Conservation (phyloP, 768 basidiomycete species). For the Mycena floridula region DNA sequence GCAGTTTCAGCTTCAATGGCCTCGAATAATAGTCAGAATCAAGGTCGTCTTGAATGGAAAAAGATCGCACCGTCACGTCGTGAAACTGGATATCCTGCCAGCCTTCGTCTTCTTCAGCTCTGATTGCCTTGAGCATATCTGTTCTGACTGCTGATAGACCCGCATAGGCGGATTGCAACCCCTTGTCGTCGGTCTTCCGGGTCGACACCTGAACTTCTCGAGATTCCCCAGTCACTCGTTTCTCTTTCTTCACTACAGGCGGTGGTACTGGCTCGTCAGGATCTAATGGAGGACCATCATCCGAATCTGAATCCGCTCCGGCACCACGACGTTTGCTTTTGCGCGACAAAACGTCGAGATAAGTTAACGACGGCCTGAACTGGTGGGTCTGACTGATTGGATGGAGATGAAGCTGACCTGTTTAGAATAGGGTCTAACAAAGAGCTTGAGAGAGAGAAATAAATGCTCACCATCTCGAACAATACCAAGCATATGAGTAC, state of each 20-base stretch:
- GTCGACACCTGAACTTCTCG: constrained; percentile 77
- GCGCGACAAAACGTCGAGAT: constrained; percentile 67
- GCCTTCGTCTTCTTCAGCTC: constrained; percentile 70
- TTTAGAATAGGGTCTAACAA: constrained; percentile 6
- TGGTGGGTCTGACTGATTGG: constrained; percentile 77
- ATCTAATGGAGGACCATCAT: constrained; percentile 75
- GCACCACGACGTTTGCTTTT: constrained; percentile 49
- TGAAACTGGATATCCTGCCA: constrained; percentile 69
- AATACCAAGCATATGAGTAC: constrained; percentile 71
- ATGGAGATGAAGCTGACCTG: constrained; percentile 72
- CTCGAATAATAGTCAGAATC: constrained; percentile 30
- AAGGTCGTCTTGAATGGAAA: not conserved
- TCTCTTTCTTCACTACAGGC: constrained; percentile 50
- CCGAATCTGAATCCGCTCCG: constrained; percentile 66
- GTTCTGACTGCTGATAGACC: constrained; percentile 65
- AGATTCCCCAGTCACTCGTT: constrained; percentile 48
- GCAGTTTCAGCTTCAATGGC: constrained; percentile 47
- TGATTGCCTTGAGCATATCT: constrained; percentile 72
- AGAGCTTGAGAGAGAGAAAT: not conserved
- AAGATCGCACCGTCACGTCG: constrained; percentile 49
- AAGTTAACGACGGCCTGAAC: constrained; percentile 75
- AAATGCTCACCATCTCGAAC: constrained; percentile 56
- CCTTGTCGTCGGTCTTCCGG: constrained; percentile 62
- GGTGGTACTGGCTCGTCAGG: constrained; percentile 62
- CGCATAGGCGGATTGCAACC: constrained; percentile 41